A percentile compares a stretch with the other conserved stretches of the same genome.
These are phyloP conservation scores for Penicillium palitans DNA, from an alignment of 2,329 filamentous ascomycete species.

Conservation along the genomic window DNA sequence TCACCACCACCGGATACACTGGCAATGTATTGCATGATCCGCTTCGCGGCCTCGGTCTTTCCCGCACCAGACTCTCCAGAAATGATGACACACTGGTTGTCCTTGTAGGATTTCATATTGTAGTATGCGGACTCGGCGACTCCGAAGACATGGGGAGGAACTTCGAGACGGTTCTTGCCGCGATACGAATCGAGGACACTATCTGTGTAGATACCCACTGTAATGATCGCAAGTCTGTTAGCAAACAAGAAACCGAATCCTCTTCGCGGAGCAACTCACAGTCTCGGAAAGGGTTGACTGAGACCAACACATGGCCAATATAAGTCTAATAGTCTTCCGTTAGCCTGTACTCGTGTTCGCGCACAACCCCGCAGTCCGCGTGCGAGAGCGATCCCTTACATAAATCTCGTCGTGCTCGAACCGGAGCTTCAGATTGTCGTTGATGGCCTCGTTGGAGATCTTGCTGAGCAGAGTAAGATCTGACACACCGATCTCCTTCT, in stretches of 20 bases:
- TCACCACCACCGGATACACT: slow-evolving; percentile 85
- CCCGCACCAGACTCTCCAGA: slow-evolving; percentile 97
- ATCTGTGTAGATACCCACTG: slow-evolving; percentile 95
- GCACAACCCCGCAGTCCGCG: slow-evolving; percentile 18
- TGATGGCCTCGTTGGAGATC: slow-evolving; percentile 98
- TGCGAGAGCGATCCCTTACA: slow-evolving; percentile 47
- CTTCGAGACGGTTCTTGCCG: slow-evolving; percentile 93
- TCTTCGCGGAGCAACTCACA: slow-evolving; percentile 49
- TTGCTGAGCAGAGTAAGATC: slow-evolving; percentile 97
- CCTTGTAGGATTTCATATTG: slow-evolving; percentile 99
- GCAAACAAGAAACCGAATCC: slow-evolving; percentile 16
- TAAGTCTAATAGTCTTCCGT: slow-evolving; percentile 65
- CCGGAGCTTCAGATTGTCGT: slow-evolving; percentile 96
- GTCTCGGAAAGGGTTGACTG: slow-evolving; percentile 96
- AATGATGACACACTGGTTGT: slow-evolving; percentile 99
- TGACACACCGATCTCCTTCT: slow-evolving; percentile 98
- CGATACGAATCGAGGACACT: slow-evolving; percentile 88
- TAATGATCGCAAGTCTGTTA: slow-evolving; percentile 35
- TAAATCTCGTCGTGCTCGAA: slow-evolving; percentile 98
- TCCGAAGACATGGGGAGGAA: slow-evolving; percentile 92
- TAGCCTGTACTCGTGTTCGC: slow-evolving; percentile 17
- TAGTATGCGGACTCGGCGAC: slow-evolving; percentile 97
- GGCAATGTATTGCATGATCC: slow-evolving; percentile 99
- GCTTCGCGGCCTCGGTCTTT: slow-evolving; percentile 97
- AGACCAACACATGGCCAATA: slow-evolving; percentile 98